Conservation (phyloP, 257 asterid genomes). For the Petunia secreta region DNA sequence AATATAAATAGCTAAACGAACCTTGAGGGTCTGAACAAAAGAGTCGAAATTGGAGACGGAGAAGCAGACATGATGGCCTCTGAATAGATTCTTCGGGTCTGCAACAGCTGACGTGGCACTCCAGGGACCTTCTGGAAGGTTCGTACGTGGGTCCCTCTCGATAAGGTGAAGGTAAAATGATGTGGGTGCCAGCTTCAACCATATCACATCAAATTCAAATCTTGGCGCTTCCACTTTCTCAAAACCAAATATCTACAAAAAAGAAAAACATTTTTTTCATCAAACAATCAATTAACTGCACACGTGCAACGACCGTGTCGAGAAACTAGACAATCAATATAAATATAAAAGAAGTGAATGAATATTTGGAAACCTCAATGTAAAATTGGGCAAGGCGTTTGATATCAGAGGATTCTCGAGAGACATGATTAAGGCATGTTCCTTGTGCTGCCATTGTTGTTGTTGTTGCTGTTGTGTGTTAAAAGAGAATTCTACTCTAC, state of each 20-base stretch:
- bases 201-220: constrained; percentile 65
- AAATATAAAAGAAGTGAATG: too few species aligned
- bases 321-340: too few species aligned
- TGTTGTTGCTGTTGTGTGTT: background rate
- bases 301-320: too few species aligned
- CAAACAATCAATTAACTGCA: background rate
- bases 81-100: constrained; percentile 61
- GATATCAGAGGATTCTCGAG: constrained; percentile 76
- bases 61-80: constrained; percentile 90
- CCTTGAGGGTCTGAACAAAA: constrained; percentile 68
- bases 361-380: constrained; percentile 48
- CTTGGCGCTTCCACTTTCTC: constrained; percentile 75
- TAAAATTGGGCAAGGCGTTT: constrained; percentile 81
- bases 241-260: constrained; percentile 68
- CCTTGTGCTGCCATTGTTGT: constrained; percentile 59
- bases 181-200: constrained; percentile 71
- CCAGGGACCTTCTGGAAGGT: constrained; percentile 87
- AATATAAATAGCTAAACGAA: constrained; percentile 17
- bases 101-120: constrained; percentile 54
- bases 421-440: constrained; percentile 77
- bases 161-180: constrained; percentile 76
- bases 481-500: background rate
- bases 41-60: constrained; percentile 68
- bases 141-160: constrained; percentile 72
- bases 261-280: background rate